Percentiles rank a stretch among this genome's conserved stretches.
Evolutionary conservation across 345 rosid species (phyloP).

Genomic region (Ceriops zippeliana): DNA sequence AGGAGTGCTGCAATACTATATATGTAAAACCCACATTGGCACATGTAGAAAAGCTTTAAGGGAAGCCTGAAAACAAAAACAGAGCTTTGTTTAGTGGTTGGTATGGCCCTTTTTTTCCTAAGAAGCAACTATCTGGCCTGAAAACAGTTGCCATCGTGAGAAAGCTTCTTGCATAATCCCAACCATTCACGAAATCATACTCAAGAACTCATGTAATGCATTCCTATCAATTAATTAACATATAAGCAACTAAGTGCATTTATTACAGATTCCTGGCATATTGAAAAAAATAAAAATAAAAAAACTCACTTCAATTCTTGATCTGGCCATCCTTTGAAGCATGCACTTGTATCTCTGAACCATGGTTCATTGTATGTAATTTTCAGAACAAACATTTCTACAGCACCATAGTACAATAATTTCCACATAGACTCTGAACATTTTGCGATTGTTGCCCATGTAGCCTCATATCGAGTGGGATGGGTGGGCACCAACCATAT

Average conservation of each 20-base stretch:
- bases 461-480: constrained; percentile 41
- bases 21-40: constrained; percentile 88
- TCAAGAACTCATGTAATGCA: neutral
- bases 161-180: constrained; percentile 6
- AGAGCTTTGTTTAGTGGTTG: neutral
- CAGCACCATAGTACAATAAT: constrained; percentile 58
- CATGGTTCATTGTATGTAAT: constrained; percentile 61
- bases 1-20: constrained; percentile 83
- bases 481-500: constrained; percentile 48
- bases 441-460: constrained; percentile 51
- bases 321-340: constrained; percentile 80
- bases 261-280: constrained; percentile 6
- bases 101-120: neutral
- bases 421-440: constrained; percentile 95
- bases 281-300: neutral
- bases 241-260: neutral
- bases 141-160: neutral
- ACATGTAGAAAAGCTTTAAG: constrained; percentile 71
- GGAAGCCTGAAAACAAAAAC: constrained; percentile 52
- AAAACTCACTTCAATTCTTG: constrained; percentile 77
- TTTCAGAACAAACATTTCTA: constrained; percentile 58
- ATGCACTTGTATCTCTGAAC: constrained; percentile 56
- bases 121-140: too few relatives aligned
- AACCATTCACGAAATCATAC: constrained; percentile 2
- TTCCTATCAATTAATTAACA: neutral